These are phyloP conservation scores for Fusarium sp. DNA, from an alignment of 2,329 filamentous ascomycete species.

Conservation along the genomic window DNA sequence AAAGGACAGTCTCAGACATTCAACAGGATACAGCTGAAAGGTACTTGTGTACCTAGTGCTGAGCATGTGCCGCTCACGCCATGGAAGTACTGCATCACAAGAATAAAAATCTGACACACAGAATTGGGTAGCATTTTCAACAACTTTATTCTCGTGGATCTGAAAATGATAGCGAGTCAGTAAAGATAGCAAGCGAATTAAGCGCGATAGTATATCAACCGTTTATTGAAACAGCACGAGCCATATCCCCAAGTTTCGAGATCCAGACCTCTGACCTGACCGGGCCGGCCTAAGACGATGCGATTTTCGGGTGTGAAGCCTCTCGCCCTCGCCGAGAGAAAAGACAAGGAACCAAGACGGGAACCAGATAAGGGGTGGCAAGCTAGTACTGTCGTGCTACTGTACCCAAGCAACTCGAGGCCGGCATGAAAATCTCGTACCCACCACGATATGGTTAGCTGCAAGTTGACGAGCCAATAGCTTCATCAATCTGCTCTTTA, in stretches of 20 bases:
- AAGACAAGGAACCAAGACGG: constrained; percentile 20
- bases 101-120: constrained; percentile 17
- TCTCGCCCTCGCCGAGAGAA: constrained; percentile 32
- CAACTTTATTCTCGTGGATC: constrained; percentile 1
- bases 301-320: constrained; percentile 10
- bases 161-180: constrained; percentile 10
- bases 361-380: constrained; percentile 30
- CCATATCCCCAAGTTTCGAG: constrained; percentile 10
- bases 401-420: no score
- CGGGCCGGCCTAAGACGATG: constrained; percentile 17
- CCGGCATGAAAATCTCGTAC: constrained; percentile 31
- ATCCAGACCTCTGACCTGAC: constrained; percentile 18
- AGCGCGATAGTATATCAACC: constrained; percentile 13
- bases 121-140: constrained; percentile 19
- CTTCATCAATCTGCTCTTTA: constrained; percentile 4
- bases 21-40: constrained; percentile 19
- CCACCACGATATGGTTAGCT: constrained; percentile 28
- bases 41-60: neutral
- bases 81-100: constrained; percentile 3
- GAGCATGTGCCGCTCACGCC: constrained; percentile 1
- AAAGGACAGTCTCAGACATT: neutral
- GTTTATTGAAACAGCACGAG: constrained; percentile 14
- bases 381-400: constrained; percentile 14
- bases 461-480: constrained; percentile 12
- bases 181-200: constrained; percentile 11